phyloP scores from a whole-genome alignment of 1,284 basidiomycete species.

The Lentinula novae-zelandiae region DNA sequence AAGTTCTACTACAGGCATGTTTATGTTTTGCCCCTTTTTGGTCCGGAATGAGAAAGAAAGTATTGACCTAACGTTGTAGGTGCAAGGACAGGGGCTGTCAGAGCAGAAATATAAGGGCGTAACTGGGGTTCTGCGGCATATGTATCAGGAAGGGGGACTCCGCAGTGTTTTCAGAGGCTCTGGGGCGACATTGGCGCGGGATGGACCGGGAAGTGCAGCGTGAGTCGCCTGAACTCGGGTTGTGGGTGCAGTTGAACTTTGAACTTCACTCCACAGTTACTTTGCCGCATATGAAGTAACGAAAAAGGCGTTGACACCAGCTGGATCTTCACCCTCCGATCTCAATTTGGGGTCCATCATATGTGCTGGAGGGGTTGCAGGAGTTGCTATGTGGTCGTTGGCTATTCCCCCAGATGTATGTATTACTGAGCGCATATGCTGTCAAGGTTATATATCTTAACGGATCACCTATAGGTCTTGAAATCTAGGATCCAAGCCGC shows the following conservation, averaged over 20 bases:
- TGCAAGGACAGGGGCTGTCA: conserved; percentile 83
- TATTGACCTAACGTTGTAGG: conserved; percentile 39
- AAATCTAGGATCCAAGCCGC: conserved; percentile 98
- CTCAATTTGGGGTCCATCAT: conserved; percentile 89
- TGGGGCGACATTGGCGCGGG: conserved; percentile 87
- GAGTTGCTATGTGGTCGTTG: conserved; percentile 96
- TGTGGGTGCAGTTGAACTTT: neutral
- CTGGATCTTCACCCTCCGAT: conserved; percentile 71
- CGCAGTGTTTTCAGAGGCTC: conserved; percentile 93
- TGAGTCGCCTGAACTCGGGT: conserved; percentile 39
- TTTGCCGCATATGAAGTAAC: conserved; percentile 97
- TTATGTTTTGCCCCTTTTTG: conserved; percentile 1
- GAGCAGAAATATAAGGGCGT: conserved; percentile 87
- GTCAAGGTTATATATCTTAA: neutral
- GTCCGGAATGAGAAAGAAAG: neutral
- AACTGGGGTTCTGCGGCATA: conserved; percentile 84
- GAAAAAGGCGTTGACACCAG: conserved; percentile 83
- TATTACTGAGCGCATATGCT: conserved; percentile 12
- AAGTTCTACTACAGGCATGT: conserved; percentile 87
- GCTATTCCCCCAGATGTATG: conserved; percentile 93
- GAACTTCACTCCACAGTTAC: conserved; percentile 54
- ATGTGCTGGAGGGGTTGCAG: conserved; percentile 91
- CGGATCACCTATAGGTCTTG: conserved; percentile 59
- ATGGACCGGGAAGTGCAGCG: conserved; percentile 96
- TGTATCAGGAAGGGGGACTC: conserved; percentile 94